Conservation (phyloP, 768 basidiomycete species). For the Peribolospora kevripleyi region DNA sequence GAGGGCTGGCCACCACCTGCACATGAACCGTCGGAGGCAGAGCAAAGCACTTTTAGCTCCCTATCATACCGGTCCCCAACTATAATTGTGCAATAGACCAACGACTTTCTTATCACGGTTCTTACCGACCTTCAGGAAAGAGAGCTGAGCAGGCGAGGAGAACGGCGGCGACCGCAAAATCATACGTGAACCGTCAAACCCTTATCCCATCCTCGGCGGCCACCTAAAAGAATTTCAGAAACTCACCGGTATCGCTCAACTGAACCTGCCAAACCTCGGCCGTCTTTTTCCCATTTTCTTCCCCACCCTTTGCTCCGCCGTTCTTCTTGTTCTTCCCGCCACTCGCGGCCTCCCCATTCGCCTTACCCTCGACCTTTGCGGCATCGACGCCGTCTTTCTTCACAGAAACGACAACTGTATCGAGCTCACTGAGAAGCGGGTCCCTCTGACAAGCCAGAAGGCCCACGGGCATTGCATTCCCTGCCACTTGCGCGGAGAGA, state of each 20-base stretch:
- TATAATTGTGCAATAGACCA: not conserved
- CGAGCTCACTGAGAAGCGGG: not conserved
- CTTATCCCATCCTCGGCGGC: not conserved
- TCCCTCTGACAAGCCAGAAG: conserved; percentile 7
- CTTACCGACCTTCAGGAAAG: conserved; percentile 37
- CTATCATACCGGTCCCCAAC: not conserved
- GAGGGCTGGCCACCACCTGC: conserved; percentile 47
- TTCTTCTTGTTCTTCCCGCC: conserved; percentile 17
- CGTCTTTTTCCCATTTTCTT: conserved; percentile 14
- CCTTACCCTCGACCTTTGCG: not conserved
- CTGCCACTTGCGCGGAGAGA: not conserved
- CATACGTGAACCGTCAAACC: too few species aligned
- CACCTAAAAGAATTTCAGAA: not conserved
- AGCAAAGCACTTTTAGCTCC: not conserved
- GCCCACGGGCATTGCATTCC: not conserved
- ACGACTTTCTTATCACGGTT: not conserved
- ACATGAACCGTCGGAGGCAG: not conserved
- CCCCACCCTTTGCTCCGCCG: conserved; percentile 27
- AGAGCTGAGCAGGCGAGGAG: conserved; percentile 20
- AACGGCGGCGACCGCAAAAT: not conserved
- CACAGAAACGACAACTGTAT: not conserved
- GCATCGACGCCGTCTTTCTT: not conserved
- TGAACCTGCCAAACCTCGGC: conserved; percentile 37
- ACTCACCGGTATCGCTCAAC: conserved; percentile 37
- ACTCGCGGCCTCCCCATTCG: conserved; percentile 5